These are phyloP conservation scores for Zasmidium angulare DNA, from an alignment of 2,329 filamentous ascomycete species.

Conservation along the genomic window DNA sequence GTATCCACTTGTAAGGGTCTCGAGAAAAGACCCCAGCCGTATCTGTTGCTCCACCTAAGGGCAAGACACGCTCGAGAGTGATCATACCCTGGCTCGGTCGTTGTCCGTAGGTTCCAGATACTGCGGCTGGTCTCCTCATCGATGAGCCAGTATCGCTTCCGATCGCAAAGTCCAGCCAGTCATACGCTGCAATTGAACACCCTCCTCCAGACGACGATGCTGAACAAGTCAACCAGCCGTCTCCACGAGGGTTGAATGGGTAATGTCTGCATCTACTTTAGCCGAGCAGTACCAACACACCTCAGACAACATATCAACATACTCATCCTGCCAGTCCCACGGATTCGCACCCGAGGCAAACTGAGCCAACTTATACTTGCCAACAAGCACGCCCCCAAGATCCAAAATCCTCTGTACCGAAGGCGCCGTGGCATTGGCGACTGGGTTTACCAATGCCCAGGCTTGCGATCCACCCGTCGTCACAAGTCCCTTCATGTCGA, in stretches of 20 bases:
- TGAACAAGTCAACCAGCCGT: slow-evolving; percentile 37
- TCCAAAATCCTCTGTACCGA: not conserved
- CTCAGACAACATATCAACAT: not conserved
- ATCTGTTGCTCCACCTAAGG: not conserved
- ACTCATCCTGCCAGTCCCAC: not conserved
- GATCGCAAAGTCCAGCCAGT: not conserved
- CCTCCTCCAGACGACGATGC: slow-evolving; percentile 18
- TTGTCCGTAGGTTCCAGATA: not conserved
- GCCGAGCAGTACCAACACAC: slow-evolving; percentile 23
- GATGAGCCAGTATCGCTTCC: not conserved
- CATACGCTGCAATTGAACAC: not conserved
- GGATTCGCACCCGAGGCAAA: not conserved
- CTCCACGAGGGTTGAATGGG: slow-evolving; percentile 41
- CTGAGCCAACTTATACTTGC: not conserved
- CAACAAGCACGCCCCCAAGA: not conserved
- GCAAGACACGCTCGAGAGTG: not conserved
- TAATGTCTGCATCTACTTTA: slow-evolving; percentile 33
- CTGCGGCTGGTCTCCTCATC: not conserved
- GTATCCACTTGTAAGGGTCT: not conserved
- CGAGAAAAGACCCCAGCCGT: not conserved
- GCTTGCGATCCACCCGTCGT: not conserved
- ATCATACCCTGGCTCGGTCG: not conserved
- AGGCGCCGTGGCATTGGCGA: not conserved
- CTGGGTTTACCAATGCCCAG: not conserved
- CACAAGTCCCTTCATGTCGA: not conserved